Conservation (phyloP, 2,329 filamentous ascomycete genomes). For the Mollisia scopiformis region DNA sequence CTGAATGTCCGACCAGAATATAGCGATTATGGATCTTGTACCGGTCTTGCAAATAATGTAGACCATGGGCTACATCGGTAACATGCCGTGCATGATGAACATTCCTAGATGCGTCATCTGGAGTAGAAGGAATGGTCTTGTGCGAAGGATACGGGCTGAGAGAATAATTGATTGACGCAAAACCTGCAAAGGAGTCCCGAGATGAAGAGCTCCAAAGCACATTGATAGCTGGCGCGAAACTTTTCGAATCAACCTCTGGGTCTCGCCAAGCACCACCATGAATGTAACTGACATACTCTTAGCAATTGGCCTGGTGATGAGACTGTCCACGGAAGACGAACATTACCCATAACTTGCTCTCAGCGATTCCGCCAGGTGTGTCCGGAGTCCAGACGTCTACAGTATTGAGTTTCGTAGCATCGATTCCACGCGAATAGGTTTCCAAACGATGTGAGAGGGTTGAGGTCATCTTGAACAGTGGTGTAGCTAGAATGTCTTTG, state of each 20-base stretch:
- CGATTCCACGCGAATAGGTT: constrained; percentile 7
- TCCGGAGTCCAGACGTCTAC: constrained; percentile 12
- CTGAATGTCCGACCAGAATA: constrained; percentile 64
- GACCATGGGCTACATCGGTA: constrained; percentile 54
- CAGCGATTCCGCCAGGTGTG: not conserved
- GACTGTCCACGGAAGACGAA: not conserved
- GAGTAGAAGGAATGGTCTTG: constrained; percentile 39
- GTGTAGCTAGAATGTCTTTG: not conserved
- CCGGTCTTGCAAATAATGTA: constrained; percentile 51
- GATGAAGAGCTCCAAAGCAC: constrained; percentile 39
- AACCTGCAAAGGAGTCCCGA: constrained; percentile 52
- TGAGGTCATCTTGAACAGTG: not conserved
- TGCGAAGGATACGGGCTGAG: constrained; percentile 58
- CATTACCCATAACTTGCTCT: not conserved
- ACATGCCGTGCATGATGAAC: constrained; percentile 65
- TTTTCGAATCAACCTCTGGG: constrained; percentile 50
- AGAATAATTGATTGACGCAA: constrained; percentile 68
- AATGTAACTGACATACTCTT: constrained; percentile 39
- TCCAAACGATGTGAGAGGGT: constrained; percentile 5
- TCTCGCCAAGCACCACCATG: constrained; percentile 69
- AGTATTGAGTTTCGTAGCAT: constrained; percentile 21
- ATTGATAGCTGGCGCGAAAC: constrained; percentile 49
- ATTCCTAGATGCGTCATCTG: constrained; percentile 38
- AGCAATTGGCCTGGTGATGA: not conserved
- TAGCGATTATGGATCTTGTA: constrained; percentile 51